Percentiles rank a stretch among this genome's conserved stretches.
phyloP scores from a whole-genome alignment of 257 asterid species.

The Buddleja alternifolia region DNA sequence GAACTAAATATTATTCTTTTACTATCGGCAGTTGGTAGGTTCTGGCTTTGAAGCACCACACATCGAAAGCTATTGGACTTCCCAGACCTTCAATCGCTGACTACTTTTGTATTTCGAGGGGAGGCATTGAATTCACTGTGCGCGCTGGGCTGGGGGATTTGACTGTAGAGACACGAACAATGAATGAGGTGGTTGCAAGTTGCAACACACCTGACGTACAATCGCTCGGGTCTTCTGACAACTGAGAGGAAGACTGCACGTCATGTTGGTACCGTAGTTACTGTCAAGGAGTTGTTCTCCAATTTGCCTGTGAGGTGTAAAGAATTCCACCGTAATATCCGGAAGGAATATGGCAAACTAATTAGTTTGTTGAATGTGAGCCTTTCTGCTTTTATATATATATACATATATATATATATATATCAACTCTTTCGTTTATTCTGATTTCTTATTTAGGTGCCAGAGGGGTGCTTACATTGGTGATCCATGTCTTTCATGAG shows the following conservation, averaged over 20 bases:
- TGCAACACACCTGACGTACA: constrained; percentile 88
- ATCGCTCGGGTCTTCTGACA: constrained; percentile 63
- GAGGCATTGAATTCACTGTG: constrained; percentile 98
- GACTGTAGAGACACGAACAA: constrained; percentile 84
- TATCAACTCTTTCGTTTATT: constrained; percentile 7
- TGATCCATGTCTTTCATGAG: constrained; percentile 14
- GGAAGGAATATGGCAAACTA: constrained; percentile 91
- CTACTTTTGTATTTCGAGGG: constrained; percentile 95
- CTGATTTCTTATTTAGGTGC: constrained; percentile 29
- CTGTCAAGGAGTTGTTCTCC: constrained; percentile 87
- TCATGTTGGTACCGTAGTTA: constrained; percentile 88
- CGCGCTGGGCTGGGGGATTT: constrained; percentile 77
- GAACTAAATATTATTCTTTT: neutral
- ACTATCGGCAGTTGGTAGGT: constrained; percentile 52
- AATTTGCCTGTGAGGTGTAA: constrained; percentile 91
- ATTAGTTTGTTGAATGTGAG: constrained; percentile 87
- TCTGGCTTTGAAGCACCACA: constrained; percentile 86
- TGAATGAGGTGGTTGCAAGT: constrained; percentile 73
- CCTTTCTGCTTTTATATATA: constrained; percentile 21
- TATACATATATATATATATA: too few relatives aligned
- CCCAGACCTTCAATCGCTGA: constrained; percentile 77
- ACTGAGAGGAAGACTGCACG: constrained; percentile 87
- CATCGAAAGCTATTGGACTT: constrained; percentile 86
- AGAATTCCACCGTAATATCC: constrained; percentile 78
- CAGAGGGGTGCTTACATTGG: constrained; percentile 1